Evolutionary conservation across 2,329 filamentous ascomycete genomes (phyloP), one percentile per base, ranked within the genome.

Genomic region (Cryoendolithus antarcticus): DNA sequence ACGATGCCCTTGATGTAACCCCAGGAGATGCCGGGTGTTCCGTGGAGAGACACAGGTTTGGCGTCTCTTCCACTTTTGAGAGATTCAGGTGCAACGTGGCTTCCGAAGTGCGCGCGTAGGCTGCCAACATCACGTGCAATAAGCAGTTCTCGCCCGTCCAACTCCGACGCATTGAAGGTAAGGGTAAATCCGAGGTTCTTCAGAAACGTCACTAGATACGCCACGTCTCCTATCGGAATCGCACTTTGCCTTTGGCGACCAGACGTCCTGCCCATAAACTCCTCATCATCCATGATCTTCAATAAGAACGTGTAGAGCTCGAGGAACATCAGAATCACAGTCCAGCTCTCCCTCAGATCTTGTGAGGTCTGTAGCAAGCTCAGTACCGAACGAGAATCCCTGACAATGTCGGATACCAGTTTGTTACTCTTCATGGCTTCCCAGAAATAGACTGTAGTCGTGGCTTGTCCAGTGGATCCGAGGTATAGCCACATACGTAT

Each of bases 401-500:
- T 62, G 40, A 62, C 65, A 32, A 82, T 74, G 2, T 62, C 66
- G 11, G 61, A 54, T 50, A 80, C 82, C 3, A 80, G 65, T 9
- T 60, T 63, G 9, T 75, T 80, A 12, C 62, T 61, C 43, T 65
- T 69, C 35, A 75, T 70, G 21, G 75, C 75, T 39, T 81, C 71
- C 86, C 91, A 95, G 49, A 96, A 84, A 54, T 86, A 94, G 49
- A 81, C 80, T 42, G 89, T 77, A 0, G 82, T 77, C 0, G 84
- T 81, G 6, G 79, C 42, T 46, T 52, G 57, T 37, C 55, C 46
- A 4, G 51, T 49, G 8, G 58, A 54, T 0, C 86, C 83, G 31
- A 91, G 70, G 54, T 91, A 96, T 1, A 96, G 67, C 64, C 86
- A 89, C 85, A 96, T 93, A 13, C 88, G 80, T 44, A 95, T 93